A percentile compares a stretch with the other conserved stretches of the same genome.
These are phyloP conservation scores for Wakefieldia striispora DNA, from an alignment of 768 basidiomycete genomes.

Conservation along the genomic window DNA sequence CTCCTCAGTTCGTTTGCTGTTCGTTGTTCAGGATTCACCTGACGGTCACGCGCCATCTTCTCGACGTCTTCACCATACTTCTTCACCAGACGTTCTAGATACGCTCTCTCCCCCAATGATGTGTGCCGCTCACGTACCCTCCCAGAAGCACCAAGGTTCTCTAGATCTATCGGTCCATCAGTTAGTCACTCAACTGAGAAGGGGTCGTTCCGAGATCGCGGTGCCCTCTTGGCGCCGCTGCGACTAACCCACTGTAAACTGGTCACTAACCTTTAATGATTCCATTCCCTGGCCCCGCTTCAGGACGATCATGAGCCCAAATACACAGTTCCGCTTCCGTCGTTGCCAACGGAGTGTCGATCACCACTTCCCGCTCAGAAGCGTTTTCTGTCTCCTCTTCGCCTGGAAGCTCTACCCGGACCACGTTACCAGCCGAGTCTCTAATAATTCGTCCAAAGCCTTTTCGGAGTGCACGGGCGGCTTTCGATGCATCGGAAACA, in stretches of 20 bases:
- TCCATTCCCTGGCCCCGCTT: neutral
- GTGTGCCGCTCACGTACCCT: slow-evolving; percentile 54
- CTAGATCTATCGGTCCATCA: slow-evolving; percentile 50
- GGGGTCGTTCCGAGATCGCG: slow-evolving; percentile 1
- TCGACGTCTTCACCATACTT: slow-evolving; percentile 72
- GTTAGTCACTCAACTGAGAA: slow-evolving; percentile 12
- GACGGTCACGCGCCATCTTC: slow-evolving; percentile 77
- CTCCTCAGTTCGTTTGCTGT: slow-evolving; percentile 75
- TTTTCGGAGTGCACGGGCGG: slow-evolving; percentile 41
- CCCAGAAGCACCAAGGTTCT: slow-evolving; percentile 53
- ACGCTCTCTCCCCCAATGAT: slow-evolving; percentile 66
- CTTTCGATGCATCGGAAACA: slow-evolving; percentile 13
- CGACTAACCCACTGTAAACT: neutral
- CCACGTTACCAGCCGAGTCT: slow-evolving; percentile 72
- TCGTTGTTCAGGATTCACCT: slow-evolving; percentile 79
- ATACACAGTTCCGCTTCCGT: slow-evolving; percentile 15
- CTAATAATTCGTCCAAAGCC: slow-evolving; percentile 82
- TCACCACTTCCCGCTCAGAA: slow-evolving; percentile 31
- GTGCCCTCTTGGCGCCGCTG: neutral
- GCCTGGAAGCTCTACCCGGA: slow-evolving; percentile 64
- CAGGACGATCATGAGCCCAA: slow-evolving; percentile 16
- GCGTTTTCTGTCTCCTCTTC: slow-evolving; percentile 38
- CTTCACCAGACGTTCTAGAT: slow-evolving; percentile 61
- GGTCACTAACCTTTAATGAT: slow-evolving; percentile 35
- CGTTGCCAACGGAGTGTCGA: slow-evolving; percentile 36